phyloP scores from a whole-genome alignment of 2,329 filamentous ascomycete species.

The Fusarium graminum region DNA sequence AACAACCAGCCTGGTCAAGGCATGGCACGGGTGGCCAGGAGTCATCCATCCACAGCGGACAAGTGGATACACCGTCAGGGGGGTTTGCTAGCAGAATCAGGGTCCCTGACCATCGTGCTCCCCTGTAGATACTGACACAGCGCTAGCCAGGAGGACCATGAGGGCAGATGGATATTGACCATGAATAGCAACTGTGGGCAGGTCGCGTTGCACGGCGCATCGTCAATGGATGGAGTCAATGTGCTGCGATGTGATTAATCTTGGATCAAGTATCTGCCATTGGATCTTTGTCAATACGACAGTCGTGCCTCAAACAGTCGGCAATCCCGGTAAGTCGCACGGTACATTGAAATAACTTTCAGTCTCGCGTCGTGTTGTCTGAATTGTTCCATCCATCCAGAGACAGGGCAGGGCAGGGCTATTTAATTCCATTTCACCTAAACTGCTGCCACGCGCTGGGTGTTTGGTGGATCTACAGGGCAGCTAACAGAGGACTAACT shows the following conservation, averaged over 20 bases:
- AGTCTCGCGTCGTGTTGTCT: slow-evolving; percentile 12
- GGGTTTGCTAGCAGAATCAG: slow-evolving; percentile 34
- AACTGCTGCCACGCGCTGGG: slow-evolving; percentile 33
- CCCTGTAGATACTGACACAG: slow-evolving; percentile 45
- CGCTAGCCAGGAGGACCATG: slow-evolving; percentile 39
- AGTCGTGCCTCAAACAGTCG: slow-evolving; percentile 23
- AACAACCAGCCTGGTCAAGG: slow-evolving; percentile 27
- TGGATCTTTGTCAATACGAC: slow-evolving; percentile 13
- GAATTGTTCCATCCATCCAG: slow-evolving; percentile 30
- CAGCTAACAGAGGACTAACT: not conserved
- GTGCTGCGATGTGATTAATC: slow-evolving; percentile 36
- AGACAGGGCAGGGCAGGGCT: slow-evolving; percentile 32
- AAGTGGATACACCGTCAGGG: slow-evolving; percentile 32
- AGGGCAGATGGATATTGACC: slow-evolving; percentile 23
- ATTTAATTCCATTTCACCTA: slow-evolving; percentile 29
- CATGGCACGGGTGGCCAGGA: slow-evolving; percentile 39
- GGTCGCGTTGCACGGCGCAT: slow-evolving; percentile 17
- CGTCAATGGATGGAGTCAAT: slow-evolving; percentile 15
- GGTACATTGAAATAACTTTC: slow-evolving; percentile 27
- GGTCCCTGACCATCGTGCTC: slow-evolving; percentile 39
- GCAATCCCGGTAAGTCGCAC: slow-evolving; percentile 28
- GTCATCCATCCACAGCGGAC: slow-evolving; percentile 26
- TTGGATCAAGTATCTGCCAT: slow-evolving; percentile 4
- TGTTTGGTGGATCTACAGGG: slow-evolving; percentile 33
- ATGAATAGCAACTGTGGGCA: slow-evolving; percentile 12